Evolutionary conservation across 768 basidiomycete genomes (phyloP), one percentile per base, ranked within the genome.

Genomic region (Cyclocybe cylindracea): DNA sequence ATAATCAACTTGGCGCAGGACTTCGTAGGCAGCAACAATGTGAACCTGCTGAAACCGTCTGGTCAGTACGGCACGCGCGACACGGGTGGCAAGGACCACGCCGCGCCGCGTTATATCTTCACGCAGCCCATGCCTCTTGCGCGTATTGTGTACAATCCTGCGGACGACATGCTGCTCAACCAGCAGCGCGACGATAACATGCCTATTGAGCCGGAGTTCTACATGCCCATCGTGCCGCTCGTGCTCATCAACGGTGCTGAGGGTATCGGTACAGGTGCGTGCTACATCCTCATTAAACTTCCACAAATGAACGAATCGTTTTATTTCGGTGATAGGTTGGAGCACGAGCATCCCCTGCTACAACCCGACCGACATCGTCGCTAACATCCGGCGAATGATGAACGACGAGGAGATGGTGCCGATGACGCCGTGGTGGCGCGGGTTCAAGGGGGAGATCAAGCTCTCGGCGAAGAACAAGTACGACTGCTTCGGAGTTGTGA

Each of bases 401-500:
- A 77, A 78, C 2, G 88, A 82, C 38, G 89, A 97, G 70, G 91
- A 92, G 56, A 65, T 87, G 57, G 83, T 86, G 10, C 79, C 85
- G 0, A 98, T 99, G 91, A 74, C 81, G 9, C 97, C 97, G 2
- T 99, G 97, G 97, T 98, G 92, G 90, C 85, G 94, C 46, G 95
- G 96, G 29, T 98, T 95, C 73, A 84, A 86, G 63, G 95, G 95
- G 37, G 79, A 86, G 35, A 89, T 98, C 70, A 92, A 85, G 71
- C 81, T 82, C 55, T 78, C 82, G 33, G 81, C 79, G 33, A 94
- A 94, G 59, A 84, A 94, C 77, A 96, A 90, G 70, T 94, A 88
- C 65, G 89, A 90, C 33, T 85, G 91, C 37, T 73, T 74, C 33
- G 97, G 97, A 44, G 63, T 87, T 41, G 81, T 81, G 44, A 79